A percentile compares a stretch with the other conserved stretches of the same genome.
Conservation (phyloP, 108 stramenopile species). For the Cyclotella atomus region DNA sequence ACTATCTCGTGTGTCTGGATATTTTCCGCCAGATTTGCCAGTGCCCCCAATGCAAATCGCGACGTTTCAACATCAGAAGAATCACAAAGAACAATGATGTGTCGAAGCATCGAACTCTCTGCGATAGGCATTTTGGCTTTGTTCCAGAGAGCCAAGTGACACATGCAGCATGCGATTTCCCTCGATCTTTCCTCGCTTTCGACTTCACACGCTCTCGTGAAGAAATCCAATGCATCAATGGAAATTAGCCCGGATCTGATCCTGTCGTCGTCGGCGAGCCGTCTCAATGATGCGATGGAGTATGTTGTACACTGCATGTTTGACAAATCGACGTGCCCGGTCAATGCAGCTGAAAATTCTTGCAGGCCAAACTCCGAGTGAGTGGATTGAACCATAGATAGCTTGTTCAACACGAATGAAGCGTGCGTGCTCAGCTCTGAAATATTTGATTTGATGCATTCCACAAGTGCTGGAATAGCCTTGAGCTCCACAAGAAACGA, state of each 20-base stretch:
- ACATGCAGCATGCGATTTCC: conserved; percentile 70
- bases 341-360: conserved; percentile 43
- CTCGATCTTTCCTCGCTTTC: conserved; percentile 64
- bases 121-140: conserved; percentile 55
- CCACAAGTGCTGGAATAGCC: conserved; percentile 30
- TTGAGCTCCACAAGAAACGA: conserved; percentile 34
- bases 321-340: conserved; percentile 16
- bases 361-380: conserved; percentile 6
- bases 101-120: conserved; percentile 46
- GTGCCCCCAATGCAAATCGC: conserved; percentile 70
- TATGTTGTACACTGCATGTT: conserved; percentile 55
- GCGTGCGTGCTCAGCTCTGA: conserved; percentile 72
- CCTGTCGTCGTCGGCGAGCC: conserved; percentile 37
- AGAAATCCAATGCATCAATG: conserved; percentile 27
- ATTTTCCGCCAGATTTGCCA: conserved; percentile 80
- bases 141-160: conserved; percentile 58
- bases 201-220: conserved; percentile 24
- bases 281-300: conserved; percentile 65
- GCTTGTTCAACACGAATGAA: conserved; percentile 73
- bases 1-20: conserved; percentile 48
- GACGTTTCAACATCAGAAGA: conserved; percentile 68
- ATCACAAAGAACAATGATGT: conserved; percentile 44
- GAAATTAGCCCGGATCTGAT: conserved; percentile 15
- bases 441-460: conserved; percentile 40
- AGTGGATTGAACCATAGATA: conserved; percentile 45